Conservation (phyloP, 305 asterid species). For the Fraxinus velutina region DNA sequence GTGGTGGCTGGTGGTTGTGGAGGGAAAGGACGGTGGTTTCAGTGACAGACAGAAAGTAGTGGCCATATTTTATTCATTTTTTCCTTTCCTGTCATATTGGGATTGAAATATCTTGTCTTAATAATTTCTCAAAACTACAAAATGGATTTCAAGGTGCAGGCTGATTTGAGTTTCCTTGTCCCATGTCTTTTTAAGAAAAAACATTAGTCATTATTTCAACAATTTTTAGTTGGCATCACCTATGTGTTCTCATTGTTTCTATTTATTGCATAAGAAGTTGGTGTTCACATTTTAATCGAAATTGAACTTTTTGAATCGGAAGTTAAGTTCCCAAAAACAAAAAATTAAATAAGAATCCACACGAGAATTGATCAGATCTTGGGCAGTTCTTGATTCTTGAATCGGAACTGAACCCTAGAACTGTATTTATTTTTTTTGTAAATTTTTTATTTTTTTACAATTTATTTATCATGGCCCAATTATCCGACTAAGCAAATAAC, state of each 20-base stretch:
- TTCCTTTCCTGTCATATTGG: not conserved
- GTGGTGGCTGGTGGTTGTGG: conserved; percentile 29
- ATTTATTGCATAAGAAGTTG: not conserved
- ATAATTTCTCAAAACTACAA: not conserved
- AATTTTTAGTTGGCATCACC: not conserved
- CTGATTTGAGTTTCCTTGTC: not conserved
- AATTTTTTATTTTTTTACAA: no score
- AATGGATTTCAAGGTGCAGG: not conserved
- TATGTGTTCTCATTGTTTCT: not conserved
- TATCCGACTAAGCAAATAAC: no score
- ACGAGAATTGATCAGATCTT: not conserved
- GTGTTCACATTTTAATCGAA: not conserved
- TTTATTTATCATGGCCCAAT: not conserved
- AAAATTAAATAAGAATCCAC: not conserved
- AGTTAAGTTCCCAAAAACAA: no score
- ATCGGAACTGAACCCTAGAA: not conserved
- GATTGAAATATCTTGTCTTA: not conserved
- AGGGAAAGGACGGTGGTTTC: conserved; percentile 31
- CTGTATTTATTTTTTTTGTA: no score
- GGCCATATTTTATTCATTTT: conserved; percentile 23
- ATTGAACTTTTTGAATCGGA: not conserved
- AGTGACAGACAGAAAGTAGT: conserved; percentile 32
- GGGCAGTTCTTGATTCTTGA: not conserved
- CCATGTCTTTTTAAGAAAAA: not conserved
- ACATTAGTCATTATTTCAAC: not conserved